phyloP scores from a whole-genome alignment of 768 basidiomycete genomes.

The Lentinula aciculospora region DNA sequence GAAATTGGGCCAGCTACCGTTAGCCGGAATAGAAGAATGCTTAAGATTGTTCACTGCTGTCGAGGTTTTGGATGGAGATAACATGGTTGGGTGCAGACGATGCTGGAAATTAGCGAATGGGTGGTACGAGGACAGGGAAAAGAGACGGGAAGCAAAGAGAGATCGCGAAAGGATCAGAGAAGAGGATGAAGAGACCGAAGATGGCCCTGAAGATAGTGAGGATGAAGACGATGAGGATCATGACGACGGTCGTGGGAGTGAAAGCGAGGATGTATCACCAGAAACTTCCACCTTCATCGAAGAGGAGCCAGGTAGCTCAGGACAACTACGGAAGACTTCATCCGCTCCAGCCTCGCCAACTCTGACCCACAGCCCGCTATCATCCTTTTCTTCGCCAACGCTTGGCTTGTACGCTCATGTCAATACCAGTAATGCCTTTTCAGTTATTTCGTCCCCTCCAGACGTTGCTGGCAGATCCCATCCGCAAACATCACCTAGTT shows the following conservation, averaged over 20 bases:
- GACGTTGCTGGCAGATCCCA: background rate
- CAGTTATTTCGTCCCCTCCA: constrained; percentile 15
- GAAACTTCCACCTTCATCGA: background rate
- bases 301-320: background rate
- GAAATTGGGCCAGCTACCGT: constrained; percentile 37
- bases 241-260: constrained; percentile 16
- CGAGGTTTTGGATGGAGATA: constrained; percentile 91
- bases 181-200: constrained; percentile 23
- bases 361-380: background rate
- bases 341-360: constrained; percentile 5
- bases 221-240: constrained; percentile 24
- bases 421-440: constrained; percentile 1
- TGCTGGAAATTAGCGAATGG: constrained; percentile 93
- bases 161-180: constrained; percentile 18
- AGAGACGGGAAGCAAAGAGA: constrained; percentile 18
- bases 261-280: constrained; percentile 3
- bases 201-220: constrained; percentile 16
- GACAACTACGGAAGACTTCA: background rate
- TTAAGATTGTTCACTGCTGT: constrained; percentile 86
- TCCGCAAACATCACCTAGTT: background rate
- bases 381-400: background rate
- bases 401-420: constrained; percentile 10
- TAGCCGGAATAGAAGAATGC: constrained; percentile 64
- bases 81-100: constrained; percentile 86
- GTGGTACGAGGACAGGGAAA: constrained; percentile 28